Evolutionary conservation across 2,329 filamentous ascomycete genomes (phyloP).

Genomic region (Penicillium sp.): DNA sequence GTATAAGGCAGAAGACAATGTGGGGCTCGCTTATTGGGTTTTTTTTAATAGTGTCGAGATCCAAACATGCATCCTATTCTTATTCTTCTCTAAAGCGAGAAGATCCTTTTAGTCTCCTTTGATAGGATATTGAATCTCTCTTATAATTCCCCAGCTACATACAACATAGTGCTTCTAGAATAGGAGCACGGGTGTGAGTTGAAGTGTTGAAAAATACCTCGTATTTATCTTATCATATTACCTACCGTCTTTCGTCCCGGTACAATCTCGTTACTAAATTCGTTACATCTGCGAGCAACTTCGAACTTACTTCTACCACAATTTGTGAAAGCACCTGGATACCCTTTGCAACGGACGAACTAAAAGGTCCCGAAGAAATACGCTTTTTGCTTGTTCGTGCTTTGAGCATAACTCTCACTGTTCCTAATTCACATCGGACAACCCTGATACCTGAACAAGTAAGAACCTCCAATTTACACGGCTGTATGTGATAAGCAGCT

Average conservation of each 20-base stretch:
- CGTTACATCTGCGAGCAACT: not conserved
- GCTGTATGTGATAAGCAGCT: not conserved
- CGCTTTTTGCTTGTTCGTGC: too few relatives aligned
- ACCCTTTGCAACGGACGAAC: too few relatives aligned
- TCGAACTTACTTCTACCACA: not conserved
- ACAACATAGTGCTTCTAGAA: not conserved
- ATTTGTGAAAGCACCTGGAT: not conserved
- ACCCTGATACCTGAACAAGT: not conserved
- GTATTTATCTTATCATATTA: too few relatives aligned
- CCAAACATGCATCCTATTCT: not conserved
- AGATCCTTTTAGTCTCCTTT: too few relatives aligned
- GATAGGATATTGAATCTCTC: too few relatives aligned
- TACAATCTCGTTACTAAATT: not conserved
- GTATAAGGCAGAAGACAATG: not conserved
- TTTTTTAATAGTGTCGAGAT: not conserved
- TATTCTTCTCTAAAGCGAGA: too few relatives aligned
- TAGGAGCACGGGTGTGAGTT: not conserved
- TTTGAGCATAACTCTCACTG: not conserved
- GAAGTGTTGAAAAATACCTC: not conserved
- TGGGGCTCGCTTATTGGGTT: conserved; percentile 2
- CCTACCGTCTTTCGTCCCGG: too few relatives aligned
- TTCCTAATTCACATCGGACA: not conserved
- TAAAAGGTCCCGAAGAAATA: too few relatives aligned
- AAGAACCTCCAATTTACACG: not conserved
- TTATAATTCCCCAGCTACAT: not conserved